Evolutionary conservation across 2,329 filamentous ascomycete species (phyloP).

Genomic region (Colletotrichum sp.): DNA sequence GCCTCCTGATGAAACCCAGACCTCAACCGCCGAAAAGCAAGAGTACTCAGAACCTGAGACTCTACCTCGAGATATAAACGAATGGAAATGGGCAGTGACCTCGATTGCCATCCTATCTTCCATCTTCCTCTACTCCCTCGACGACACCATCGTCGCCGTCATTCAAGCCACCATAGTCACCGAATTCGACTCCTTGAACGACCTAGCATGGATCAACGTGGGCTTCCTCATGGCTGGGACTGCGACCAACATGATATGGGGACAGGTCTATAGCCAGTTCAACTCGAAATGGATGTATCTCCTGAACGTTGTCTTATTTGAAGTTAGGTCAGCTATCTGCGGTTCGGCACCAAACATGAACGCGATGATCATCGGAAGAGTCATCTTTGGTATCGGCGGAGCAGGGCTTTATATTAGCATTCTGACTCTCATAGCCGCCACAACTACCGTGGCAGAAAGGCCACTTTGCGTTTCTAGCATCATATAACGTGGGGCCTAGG

Average conservation of each 20-base stretch:
- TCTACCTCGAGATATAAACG: too few relatives aligned
- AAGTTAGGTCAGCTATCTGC: constrained; percentile 40
- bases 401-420: not conserved
- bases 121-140: too few relatives aligned
- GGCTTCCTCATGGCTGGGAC: constrained; percentile 27
- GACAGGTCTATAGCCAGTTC: constrained; percentile 33
- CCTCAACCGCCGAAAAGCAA: not conserved
- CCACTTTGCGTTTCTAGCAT: constrained; percentile 17
- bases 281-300: constrained; percentile 36
- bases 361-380: constrained; percentile 48
- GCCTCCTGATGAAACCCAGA: not conserved
- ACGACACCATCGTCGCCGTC: too few relatives aligned
- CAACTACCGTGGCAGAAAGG: not conserved
- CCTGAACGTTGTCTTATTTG: constrained; percentile 34
- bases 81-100: too few relatives aligned
- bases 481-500: constrained; percentile 46
- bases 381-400: constrained; percentile 45
- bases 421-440: not conserved
- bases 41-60: too few relatives aligned
- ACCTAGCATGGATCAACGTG: too few relatives aligned
- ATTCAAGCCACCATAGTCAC: too few relatives aligned
- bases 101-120: too few relatives aligned
- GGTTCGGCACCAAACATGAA: constrained; percentile 43
- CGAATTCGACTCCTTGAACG: too few relatives aligned
- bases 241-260: constrained; percentile 24